Conservation (phyloP, 148 eudicot species). For the Limonium bicolor region DNA sequence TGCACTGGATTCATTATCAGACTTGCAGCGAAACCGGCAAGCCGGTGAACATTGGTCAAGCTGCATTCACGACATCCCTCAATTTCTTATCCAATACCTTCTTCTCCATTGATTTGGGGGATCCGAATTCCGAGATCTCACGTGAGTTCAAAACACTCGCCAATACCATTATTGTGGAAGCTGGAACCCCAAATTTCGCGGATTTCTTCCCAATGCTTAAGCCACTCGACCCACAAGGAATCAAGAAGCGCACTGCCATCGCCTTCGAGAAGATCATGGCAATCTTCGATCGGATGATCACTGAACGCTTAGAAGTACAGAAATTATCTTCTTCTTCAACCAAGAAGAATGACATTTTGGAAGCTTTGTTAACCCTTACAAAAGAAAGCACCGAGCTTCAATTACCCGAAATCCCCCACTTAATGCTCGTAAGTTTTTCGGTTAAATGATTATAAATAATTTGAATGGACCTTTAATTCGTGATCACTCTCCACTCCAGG, state of each 20-base stretch:
- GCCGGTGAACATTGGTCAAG: no score
- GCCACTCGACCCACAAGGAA: constrained; percentile 4
- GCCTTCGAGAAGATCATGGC: neutral
- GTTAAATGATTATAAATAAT: no score
- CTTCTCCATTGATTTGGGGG: constrained; percentile 3
- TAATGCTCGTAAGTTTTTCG: no score
- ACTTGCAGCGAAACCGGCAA: no score
- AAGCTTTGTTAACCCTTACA: neutral
- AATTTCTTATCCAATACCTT: no score
- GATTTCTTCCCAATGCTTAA: constrained; percentile 4
- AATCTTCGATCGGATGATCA: constrained; percentile 1
- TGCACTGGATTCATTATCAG: no score
- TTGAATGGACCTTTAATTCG: no score
- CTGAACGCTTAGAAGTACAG: neutral
- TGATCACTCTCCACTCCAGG: no score
- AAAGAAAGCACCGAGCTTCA: neutral
- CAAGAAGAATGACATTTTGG: constrained; percentile 1
- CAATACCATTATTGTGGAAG: constrained; percentile 1
- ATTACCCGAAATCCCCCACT: no score
- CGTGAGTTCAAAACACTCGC: constrained; percentile 3
- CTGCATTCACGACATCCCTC: no score
- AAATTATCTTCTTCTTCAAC: neutral
- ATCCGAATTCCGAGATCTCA: constrained; percentile 1
- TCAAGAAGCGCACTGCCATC: neutral
- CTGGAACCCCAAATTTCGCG: constrained; percentile 2